Base-by-base conservation (phyloP, 2,329 filamentous ascomycete species). In the Fusarium pseudoanthophilum region DNA sequence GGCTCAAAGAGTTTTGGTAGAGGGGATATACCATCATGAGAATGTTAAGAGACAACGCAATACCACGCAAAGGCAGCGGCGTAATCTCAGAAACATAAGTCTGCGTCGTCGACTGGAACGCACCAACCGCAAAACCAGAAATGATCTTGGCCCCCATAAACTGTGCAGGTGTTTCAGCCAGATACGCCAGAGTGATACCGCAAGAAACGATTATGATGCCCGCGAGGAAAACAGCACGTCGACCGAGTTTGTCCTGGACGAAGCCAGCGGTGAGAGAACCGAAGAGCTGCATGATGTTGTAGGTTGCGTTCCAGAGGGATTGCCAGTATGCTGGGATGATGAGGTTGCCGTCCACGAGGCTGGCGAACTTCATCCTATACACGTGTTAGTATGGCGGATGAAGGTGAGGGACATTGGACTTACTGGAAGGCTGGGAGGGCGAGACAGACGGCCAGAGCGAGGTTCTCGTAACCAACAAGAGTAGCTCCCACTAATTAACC, bases 131-230 rank as follows among this genome's bases (percentile, higher is more conserved):
- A 11, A 66, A 67, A 16, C 61, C 61, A 20, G 64, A 66, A 5
- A 67, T 48, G 26, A 67, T 67, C 43, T 67, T 67, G 13, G 64
- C 64, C 1, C 64, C 64, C 64, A 66, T 67, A 13, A 67, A 67
- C 39, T 67, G 64, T 8, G 64, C 61, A 5, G 64, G 52, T 26
- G 64, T 66, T 10, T 67, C 62, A 9, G 62, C 62, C 0, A 65
- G 18, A n/a, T 63, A 65, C 1, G 62, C 62, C 10, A 65, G 9
- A 20, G 62, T 13, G 10, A 65, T 48, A 4, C 62, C 62, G 4
- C 46, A 39, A n/a, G 58, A 65, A 6, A 65, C 62, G 24, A 52
- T 63, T 4, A 65, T 46, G 6, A 65, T 34, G 15, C 62, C 62
- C 2, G 26, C 28, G 18, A 65, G 32, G n/a, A 65, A 65, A 0